A percentile compares a stretch with the other conserved stretches of the same genome.
Evolutionary conservation across 495 filamentous ascomycete species (phyloP).

Genomic region (Diplogelasinospora grovesii): DNA sequence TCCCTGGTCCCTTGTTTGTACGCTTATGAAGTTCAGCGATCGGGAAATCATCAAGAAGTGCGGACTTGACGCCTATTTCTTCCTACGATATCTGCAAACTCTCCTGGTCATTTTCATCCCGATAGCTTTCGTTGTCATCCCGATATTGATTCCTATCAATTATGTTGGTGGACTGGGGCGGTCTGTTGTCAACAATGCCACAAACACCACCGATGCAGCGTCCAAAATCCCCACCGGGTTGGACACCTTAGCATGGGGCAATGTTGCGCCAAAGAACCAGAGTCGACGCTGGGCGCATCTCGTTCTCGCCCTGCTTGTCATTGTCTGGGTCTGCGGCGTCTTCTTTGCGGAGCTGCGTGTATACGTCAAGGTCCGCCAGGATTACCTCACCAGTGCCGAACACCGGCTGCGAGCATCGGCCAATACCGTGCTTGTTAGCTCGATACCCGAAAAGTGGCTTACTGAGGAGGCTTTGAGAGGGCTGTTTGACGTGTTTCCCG

Average conservation of each 20-base stretch:
- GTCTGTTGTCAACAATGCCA: slow-evolving; percentile 29
- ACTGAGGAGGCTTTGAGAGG: slow-evolving; percentile 68
- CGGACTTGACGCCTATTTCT: slow-evolving; percentile 96
- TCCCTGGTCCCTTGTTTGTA: slow-evolving; percentile 59
- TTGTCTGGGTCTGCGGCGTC: slow-evolving; percentile 79
- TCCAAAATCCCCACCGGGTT: slow-evolving; percentile 51
- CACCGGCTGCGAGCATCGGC: slow-evolving; percentile 93
- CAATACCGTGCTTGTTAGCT: slow-evolving; percentile 87
- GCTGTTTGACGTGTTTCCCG: slow-evolving; percentile 95
- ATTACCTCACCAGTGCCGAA: slow-evolving; percentile 91
- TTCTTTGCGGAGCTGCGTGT: slow-evolving; percentile 81
- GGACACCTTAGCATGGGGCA: slow-evolving; percentile 84
- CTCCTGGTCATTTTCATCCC: slow-evolving; percentile 88
- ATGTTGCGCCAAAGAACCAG: slow-evolving; percentile 64
- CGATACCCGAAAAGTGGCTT: slow-evolving; percentile 85
- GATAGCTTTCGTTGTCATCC: slow-evolving; percentile 69
- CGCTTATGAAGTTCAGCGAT: slow-evolving; percentile 70
- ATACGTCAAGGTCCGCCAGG: slow-evolving; percentile 92
- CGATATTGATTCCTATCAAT: slow-evolving; percentile 83
- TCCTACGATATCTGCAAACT: slow-evolving; percentile 89
- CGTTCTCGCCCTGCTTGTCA: slow-evolving; percentile 68
- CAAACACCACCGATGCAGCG: slow-evolving; percentile 8
- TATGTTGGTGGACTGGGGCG: slow-evolving; percentile 61
- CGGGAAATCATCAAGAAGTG: slow-evolving; percentile 92
- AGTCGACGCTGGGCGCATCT: slow-evolving; percentile 85